phyloP scores from a whole-genome alignment of 495 filamentous ascomycete genomes.

The Penicillium subrubescens region DNA sequence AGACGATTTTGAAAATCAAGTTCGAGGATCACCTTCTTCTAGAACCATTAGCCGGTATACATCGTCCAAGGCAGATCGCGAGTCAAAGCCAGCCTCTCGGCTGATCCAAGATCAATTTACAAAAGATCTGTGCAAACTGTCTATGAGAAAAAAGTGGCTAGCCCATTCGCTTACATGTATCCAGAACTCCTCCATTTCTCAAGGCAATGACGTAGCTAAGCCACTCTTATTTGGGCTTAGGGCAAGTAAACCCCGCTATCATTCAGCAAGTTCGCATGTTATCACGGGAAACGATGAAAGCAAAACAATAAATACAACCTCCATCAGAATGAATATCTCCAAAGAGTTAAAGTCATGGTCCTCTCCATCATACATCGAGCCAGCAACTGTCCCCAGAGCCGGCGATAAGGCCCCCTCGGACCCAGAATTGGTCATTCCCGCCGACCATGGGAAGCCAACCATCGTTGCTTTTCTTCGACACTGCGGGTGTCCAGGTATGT shows the following conservation, averaged over 20 bases:
- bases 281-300: neutral
- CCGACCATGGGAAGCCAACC: neutral
- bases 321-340: neutral
- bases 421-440: neutral
- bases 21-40: too few relatives aligned
- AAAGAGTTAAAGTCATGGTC: neutral
- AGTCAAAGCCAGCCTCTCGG: too few relatives aligned
- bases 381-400: neutral
- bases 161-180: too few relatives aligned
- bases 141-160: too few relatives aligned
- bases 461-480: neutral
- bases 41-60: too few relatives aligned
- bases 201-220: neutral
- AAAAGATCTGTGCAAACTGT: too few relatives aligned
- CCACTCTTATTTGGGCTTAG: neutral
- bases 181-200: too few relatives aligned
- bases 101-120: too few relatives aligned
- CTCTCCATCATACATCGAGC: neutral
- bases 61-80: too few relatives aligned
- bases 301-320: neutral
- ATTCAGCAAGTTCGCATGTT: neutral
- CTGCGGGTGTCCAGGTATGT: neutral
- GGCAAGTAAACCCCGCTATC: neutral
- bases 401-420: neutral
- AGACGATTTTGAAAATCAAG: too few relatives aligned